These are phyloP conservation scores for Quercus lobata DNA, from an alignment of 331 rosid species.

Conservation along the genomic window DNA sequence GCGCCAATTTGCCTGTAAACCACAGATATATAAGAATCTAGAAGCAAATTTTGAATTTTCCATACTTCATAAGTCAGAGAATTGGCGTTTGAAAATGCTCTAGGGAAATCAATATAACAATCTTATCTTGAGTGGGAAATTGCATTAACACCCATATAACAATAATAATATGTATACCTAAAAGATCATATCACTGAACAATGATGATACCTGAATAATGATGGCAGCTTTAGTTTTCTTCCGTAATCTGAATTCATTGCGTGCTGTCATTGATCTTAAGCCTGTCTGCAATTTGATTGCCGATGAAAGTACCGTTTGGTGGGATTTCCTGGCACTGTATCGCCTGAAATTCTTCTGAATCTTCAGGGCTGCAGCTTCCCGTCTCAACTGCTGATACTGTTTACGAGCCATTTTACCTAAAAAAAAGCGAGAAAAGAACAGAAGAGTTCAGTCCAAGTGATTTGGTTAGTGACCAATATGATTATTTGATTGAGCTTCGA, in stretches of 20 bases:
- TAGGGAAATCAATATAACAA: not conserved
- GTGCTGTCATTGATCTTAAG: constrained; percentile 94
- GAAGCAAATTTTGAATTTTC: too few species aligned
- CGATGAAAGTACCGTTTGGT: constrained; percentile 41
- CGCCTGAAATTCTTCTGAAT: constrained; percentile 79
- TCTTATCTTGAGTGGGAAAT: not conserved
- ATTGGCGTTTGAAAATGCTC: too few species aligned
- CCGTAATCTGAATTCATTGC: constrained; percentile 92
- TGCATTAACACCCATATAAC: too few species aligned
- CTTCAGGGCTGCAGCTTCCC: constrained; percentile 88
- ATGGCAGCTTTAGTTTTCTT: constrained; percentile 91
- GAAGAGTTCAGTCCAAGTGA: not conserved
- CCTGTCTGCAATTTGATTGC: constrained; percentile 88
- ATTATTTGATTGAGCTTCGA: too few species aligned
- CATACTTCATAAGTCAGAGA: too few species aligned
- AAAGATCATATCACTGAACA: too few species aligned
- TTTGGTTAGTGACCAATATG: too few species aligned
- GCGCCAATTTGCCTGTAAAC: constrained; percentile 73
- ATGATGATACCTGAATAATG: constrained; percentile 55
- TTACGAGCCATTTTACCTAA: constrained; percentile 76
- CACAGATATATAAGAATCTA: not conserved
- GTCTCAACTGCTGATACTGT: constrained; percentile 71
- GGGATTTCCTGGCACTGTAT: constrained; percentile 59
- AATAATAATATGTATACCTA: too few species aligned
- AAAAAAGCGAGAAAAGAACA: too few species aligned